Conservation (phyloP, 116 monocot genomes). For the Zostera marina region DNA sequence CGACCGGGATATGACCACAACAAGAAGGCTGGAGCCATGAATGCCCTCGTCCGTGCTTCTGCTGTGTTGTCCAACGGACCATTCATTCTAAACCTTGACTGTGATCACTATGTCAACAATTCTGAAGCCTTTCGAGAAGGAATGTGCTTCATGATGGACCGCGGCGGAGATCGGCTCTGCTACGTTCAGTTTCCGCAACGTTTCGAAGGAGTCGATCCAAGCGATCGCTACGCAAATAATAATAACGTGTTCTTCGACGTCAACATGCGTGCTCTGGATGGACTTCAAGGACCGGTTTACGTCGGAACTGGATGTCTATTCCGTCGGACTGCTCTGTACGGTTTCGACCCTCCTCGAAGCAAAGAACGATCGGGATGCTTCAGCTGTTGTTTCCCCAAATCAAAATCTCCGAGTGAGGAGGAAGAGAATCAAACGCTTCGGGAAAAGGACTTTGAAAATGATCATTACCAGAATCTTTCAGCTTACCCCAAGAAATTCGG, state of each 20-base stretch:
- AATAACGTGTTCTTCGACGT: slow-evolving; percentile 87
- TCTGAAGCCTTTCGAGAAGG: slow-evolving; percentile 74
- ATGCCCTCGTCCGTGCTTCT: slow-evolving; percentile 72
- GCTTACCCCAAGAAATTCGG: slow-evolving; percentile 48
- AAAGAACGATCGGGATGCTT: slow-evolving; percentile 32
- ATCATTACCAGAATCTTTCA: slow-evolving; percentile 24
- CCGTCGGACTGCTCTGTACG: slow-evolving; percentile 70
- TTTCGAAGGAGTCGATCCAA: slow-evolving; percentile 82
- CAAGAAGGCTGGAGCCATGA: slow-evolving; percentile 94
- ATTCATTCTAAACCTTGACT: slow-evolving; percentile 94
- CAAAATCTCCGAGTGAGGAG: slow-evolving; percentile 2
- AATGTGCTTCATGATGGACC: slow-evolving; percentile 95
- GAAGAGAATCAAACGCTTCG: slow-evolving; percentile 32
- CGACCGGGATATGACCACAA: slow-evolving; percentile 81
- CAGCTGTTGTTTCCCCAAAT: slow-evolving; percentile 32
- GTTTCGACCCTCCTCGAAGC: slow-evolving; percentile 66
- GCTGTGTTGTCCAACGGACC: slow-evolving; percentile 86
- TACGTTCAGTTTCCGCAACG: slow-evolving; percentile 83
- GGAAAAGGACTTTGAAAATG: slow-evolving; percentile 14
- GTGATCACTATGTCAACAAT: slow-evolving; percentile 84
- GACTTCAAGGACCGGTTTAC: slow-evolving; percentile 83
- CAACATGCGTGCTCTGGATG: slow-evolving; percentile 83
- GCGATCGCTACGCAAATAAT: slow-evolving; percentile 79
- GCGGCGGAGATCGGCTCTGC: slow-evolving; percentile 66
- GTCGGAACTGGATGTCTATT: slow-evolving; percentile 87